phyloP scores from a whole-genome alignment of 2,329 filamentous ascomycete species.

The Aspergillus glaucus region DNA sequence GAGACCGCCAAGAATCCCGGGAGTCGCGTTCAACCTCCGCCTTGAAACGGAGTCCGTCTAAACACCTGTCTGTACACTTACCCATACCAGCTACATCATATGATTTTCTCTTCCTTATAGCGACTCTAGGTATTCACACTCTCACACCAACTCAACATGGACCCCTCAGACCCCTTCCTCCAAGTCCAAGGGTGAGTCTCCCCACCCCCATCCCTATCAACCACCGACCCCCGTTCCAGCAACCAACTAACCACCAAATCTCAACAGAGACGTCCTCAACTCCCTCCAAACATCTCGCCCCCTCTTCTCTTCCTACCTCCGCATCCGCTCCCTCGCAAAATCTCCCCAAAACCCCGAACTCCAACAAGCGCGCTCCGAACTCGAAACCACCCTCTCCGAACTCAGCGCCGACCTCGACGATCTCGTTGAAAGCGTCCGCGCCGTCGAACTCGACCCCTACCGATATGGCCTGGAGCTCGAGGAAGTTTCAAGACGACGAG shows the following conservation, averaged over 20 bases:
- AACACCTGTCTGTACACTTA: neutral
- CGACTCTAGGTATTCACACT: neutral
- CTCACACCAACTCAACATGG: constrained; percentile 12
- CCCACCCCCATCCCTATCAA: neutral
- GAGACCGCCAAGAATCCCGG: neutral
- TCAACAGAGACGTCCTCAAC: constrained; percentile 71
- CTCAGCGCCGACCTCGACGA: constrained; percentile 82
- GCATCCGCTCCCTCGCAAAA: constrained; percentile 80
- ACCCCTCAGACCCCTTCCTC: constrained; percentile 41
- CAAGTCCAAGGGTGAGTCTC: constrained; percentile 41
- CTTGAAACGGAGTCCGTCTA: neutral
- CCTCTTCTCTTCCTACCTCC: constrained; percentile 89
- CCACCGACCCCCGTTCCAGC: neutral
- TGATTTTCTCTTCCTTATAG: neutral
- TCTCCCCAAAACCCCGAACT: constrained; percentile 65
- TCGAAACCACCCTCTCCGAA: constrained; percentile 68
- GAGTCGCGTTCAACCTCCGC: neutral
- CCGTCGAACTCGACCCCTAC: constrained; percentile 79
- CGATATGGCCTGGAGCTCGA: constrained; percentile 77
- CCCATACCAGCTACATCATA: neutral
- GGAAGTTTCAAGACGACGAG: constrained; percentile 73
- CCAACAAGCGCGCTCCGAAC: constrained; percentile 61
- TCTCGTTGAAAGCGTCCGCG: constrained; percentile 77
- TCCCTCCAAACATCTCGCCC: constrained; percentile 75
- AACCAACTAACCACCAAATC: constrained; percentile 6